A percentile compares a stretch with the other conserved stretches of the same genome.
Conservation (phyloP, 805 yeast genomes). For the Ogataea saltuana region DNA sequence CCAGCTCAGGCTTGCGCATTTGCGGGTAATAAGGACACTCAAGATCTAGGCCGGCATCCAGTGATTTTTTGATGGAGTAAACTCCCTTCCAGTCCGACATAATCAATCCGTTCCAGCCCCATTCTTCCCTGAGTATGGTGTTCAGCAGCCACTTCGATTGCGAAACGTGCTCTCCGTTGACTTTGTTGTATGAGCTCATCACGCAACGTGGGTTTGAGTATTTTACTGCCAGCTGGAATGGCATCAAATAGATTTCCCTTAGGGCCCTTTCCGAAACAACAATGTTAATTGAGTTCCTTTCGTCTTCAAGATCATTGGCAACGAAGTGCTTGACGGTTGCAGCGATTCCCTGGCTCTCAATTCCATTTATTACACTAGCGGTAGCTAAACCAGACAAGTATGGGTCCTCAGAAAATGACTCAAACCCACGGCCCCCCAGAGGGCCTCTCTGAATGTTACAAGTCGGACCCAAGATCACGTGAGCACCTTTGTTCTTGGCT, state of each 20-base stretch:
- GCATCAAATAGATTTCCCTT: conserved; percentile 63
- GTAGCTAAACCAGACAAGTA: conserved; percentile 47
- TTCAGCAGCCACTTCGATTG: conserved; percentile 46
- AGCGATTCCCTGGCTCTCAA: conserved; percentile 51
- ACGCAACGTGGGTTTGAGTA: conserved; percentile 53
- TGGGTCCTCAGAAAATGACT: conserved; percentile 24
- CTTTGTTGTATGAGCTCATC: conserved; percentile 65
- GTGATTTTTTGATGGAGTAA: conserved; percentile 47
- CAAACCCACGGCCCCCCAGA: conserved; percentile 38
- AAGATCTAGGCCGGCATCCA: conserved; percentile 59
- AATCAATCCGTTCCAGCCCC: conserved; percentile 56
- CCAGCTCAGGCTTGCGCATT: conserved; percentile 42
- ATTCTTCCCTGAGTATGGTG: conserved; percentile 54
- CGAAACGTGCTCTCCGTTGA: conserved; percentile 62
- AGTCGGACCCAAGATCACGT: conserved; percentile 40
- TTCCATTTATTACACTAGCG: conserved; percentile 51
- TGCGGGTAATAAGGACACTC: conserved; percentile 69
- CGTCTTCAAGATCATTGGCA: conserved; percentile 63
- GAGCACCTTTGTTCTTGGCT: conserved; percentile 47
- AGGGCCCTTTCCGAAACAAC: conserved; percentile 59
- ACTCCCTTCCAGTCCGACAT: conserved; percentile 72
- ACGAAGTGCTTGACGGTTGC: conserved; percentile 67
- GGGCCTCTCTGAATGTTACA: conserved; percentile 48
- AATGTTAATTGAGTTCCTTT: conserved; percentile 50
- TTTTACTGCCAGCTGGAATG: conserved; percentile 63